phyloP scores from a whole-genome alignment of 2,329 filamentous ascomycete species.

The Furcasterigmium furcatum region DNA sequence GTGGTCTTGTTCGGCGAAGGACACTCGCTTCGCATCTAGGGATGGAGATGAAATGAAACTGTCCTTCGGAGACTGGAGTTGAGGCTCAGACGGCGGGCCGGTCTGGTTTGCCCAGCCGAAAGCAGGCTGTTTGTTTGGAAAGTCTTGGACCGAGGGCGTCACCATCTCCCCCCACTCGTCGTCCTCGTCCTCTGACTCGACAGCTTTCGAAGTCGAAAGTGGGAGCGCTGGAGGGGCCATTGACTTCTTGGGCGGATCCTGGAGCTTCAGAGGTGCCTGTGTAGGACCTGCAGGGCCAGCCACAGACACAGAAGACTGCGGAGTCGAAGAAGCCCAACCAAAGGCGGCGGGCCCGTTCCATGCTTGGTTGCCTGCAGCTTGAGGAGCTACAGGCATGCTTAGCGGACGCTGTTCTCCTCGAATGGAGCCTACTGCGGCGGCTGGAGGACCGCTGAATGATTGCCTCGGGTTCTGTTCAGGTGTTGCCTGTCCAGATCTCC shows the following conservation, averaged over 20 bases:
- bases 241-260: background rate
- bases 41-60: no score
- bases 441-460: conserved; percentile 2
- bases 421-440: background rate
- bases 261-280: background rate
- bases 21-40: no score
- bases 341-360: conserved; percentile 18
- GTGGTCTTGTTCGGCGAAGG: no score
- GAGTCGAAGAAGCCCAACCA: conserved; percentile 19
- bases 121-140: background rate
- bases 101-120: background rate
- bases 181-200: conserved; percentile 38
- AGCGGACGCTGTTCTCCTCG: conserved; percentile 4
- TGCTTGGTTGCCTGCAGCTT: background rate
- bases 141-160: conserved; percentile 27
- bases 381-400: background rate
- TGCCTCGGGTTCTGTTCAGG: conserved; percentile 13
- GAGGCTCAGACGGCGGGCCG: no score
- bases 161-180: conserved; percentile 64
- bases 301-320: background rate
- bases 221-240: conserved; percentile 9
- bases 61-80: no score
- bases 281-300: no score
- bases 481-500: conserved; percentile 5
- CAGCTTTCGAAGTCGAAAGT: no score